Evolutionary conservation across 768 basidiomycete genomes (phyloP), one percentile per base, ranked within the genome.

Genomic region (Porpolomopsis calyptriformis): DNA sequence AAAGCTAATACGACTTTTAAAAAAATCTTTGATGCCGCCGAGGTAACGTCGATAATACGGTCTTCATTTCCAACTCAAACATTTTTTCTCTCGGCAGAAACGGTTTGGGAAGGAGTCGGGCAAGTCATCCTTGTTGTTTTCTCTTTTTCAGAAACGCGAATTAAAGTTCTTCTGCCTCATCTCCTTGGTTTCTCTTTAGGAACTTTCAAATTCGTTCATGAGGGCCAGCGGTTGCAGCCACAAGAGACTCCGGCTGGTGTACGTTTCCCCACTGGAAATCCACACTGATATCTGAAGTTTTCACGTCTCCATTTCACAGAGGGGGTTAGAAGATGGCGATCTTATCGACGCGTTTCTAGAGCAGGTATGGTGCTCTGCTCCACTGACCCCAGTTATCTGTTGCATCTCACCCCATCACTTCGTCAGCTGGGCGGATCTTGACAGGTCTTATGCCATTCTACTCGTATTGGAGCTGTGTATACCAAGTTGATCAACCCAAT

Each of bases 11-110:
- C 75, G 68, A 65, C 67, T n/a, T 81, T 84, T 52, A 58, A 64
- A 31, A 83, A 82, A 60, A 75, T 82, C 20, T 82, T 84, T 47
- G 70, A 77, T 14, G 80, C 78, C 12, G 76, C 77, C 1, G 77
- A 81, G 70, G 82, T 82, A 52, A 19, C 73, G 26, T 41, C 25
- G 31, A 43, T 23, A 34, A 8, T 12, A 5, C 16, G 12, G 35
- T 9, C 26, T n/a, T 18, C 26, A 7, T 22, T 16, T 14, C 22
- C 26, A 10, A 29, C 37, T 33, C 19, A 41, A 26, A 36, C 45
- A 43, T 40, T 11, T 49, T 22, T 48, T 23, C 35, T 48, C 38
- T 38, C 18, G 42, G 10, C 52, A 82, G 80, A 71, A 77, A 70
- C 67, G 69, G 24, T 82, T 82, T 51, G 62, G 61, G 19, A 80